A percentile compares a stretch with the other conserved stretches of the same genome.
phyloP scores from a whole-genome alignment of 208 protist species.

The Vickermania ingenoplastis region DNA sequence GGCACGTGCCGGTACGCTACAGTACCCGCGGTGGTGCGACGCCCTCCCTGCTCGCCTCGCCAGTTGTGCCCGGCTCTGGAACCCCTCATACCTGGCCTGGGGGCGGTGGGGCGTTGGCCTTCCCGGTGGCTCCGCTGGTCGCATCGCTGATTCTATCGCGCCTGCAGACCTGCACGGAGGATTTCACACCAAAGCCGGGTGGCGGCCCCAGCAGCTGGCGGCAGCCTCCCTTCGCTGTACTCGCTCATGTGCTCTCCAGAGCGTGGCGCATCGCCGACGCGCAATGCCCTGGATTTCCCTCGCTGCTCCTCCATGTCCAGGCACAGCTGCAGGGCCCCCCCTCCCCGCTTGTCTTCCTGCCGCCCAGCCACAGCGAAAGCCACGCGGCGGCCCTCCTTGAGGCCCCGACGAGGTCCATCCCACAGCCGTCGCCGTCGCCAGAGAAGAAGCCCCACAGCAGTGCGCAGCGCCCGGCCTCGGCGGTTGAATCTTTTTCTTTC shows the following conservation, averaged over 20 bases:
- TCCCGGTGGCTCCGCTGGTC: neutral
- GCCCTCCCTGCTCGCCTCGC: too few relatives aligned
- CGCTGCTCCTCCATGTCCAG: neutral
- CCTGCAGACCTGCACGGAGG: neutral
- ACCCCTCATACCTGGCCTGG: neutral
- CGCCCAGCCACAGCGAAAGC: neutral
- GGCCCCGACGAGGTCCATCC: neutral
- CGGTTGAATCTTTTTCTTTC: too few relatives aligned
- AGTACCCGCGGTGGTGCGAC: neutral
- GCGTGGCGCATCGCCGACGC: constrained; percentile 1
- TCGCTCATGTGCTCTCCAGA: neutral
- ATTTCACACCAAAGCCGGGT: neutral
- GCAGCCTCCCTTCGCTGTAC: neutral
- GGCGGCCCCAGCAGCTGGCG: neutral
- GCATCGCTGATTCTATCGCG: neutral
- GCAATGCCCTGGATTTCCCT: constrained; percentile 1
- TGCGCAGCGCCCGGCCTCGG: neutral
- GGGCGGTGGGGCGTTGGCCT: neutral
- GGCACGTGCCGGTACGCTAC: neutral
- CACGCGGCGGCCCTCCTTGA: too few relatives aligned
- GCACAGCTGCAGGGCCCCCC: neutral
- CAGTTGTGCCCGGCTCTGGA: too few relatives aligned
- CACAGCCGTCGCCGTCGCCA: neutral
- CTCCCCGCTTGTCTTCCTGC: neutral
- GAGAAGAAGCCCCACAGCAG: neutral